Percentiles rank a stretch among this genome's conserved stretches.
Evolutionary conservation across 2,329 filamentous ascomycete genomes (phyloP).

Genomic region (Aspergillus caelatus): DNA sequence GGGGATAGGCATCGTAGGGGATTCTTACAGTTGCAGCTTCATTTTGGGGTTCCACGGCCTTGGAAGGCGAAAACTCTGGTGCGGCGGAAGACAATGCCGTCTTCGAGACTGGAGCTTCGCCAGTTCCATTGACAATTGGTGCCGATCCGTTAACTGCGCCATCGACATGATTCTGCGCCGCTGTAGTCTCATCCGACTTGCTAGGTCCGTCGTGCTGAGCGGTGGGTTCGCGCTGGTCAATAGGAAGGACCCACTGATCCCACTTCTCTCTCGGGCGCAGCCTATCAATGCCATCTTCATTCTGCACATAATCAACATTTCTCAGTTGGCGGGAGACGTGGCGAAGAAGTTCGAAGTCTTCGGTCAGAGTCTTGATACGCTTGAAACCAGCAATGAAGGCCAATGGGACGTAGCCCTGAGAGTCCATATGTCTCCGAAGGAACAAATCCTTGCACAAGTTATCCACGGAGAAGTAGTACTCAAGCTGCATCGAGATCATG

Average conservation of each 20-base stretch:
- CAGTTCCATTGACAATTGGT: slow-evolving; percentile 43
- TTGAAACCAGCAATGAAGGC: slow-evolving; percentile 83
- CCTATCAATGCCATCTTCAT: slow-evolving; percentile 76
- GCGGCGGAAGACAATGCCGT: slow-evolving; percentile 65
- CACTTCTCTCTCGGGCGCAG: slow-evolving; percentile 75
- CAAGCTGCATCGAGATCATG: slow-evolving; percentile 66
- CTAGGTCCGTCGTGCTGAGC: slow-evolving; percentile 70
- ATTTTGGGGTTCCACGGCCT: slow-evolving; percentile 29
- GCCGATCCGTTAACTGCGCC: slow-evolving; percentile 35
- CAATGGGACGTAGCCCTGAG: slow-evolving; percentile 85
- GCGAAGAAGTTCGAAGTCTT: slow-evolving; percentile 73
- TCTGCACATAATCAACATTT: slow-evolving; percentile 72
- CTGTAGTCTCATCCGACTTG: slow-evolving; percentile 44
- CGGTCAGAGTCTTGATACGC: slow-evolving; percentile 73
- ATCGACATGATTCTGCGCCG: slow-evolving; percentile 33
- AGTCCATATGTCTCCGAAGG: slow-evolving; percentile 89
- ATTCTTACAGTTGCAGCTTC: slow-evolving; percentile 42
- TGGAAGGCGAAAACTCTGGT: slow-evolving; percentile 61
- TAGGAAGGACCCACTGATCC: slow-evolving; percentile 75
- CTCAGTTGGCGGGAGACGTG: slow-evolving; percentile 72
- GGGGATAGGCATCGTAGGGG: slow-evolving; percentile 34
- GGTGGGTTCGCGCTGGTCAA: slow-evolving; percentile 70
- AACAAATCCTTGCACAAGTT: slow-evolving; percentile 94
- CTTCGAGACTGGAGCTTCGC: slow-evolving; percentile 42
- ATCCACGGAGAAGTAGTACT: slow-evolving; percentile 97